Evolutionary conservation across 1,139 yeast genomes (phyloP).

Genomic region (Yamadazyma jaroonii): DNA sequence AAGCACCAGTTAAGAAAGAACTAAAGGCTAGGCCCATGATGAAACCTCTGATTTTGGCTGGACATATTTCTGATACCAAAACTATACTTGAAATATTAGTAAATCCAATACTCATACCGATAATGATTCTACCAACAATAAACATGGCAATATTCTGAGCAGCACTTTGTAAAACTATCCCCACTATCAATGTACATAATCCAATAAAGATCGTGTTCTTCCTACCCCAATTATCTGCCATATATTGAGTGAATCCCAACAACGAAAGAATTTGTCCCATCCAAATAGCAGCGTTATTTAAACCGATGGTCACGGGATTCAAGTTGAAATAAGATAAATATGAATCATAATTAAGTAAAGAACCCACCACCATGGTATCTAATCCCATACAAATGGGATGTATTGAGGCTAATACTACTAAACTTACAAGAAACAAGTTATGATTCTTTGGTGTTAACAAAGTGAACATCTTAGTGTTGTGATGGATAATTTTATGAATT

Average conservation of each 20-base stretch:
- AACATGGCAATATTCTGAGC: constrained; percentile 18
- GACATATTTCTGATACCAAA: constrained; percentile 16
- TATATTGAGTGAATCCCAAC: constrained; percentile 9
- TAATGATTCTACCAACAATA: constrained; percentile 15
- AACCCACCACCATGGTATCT: constrained; percentile 15
- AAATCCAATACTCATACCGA: constrained; percentile 15
- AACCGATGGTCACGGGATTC: constrained; percentile 14
- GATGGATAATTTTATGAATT: not conserved
- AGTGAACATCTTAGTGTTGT: no score
- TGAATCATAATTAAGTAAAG: constrained; percentile 14
- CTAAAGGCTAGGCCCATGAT: constrained; percentile 13
- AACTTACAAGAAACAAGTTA: not conserved
- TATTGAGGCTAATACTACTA: constrained; percentile 10
- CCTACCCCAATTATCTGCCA: constrained; percentile 16
- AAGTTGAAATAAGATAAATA: constrained; percentile 12
- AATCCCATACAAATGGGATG: constrained; percentile 16
- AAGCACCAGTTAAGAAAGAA: constrained; percentile 13
- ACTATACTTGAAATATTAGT: constrained; percentile 12
- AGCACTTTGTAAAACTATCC: constrained; percentile 16
- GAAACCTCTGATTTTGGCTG: constrained; percentile 11
- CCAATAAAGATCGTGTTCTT: constrained; percentile 13
- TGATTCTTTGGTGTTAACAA: constrained; percentile 2
- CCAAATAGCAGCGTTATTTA: constrained; percentile 16
- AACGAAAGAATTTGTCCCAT: constrained; percentile 13
- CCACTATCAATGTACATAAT: constrained; percentile 9